Conservation (phyloP, 768 basidiomycete genomes). For the Wakefieldia striispora region DNA sequence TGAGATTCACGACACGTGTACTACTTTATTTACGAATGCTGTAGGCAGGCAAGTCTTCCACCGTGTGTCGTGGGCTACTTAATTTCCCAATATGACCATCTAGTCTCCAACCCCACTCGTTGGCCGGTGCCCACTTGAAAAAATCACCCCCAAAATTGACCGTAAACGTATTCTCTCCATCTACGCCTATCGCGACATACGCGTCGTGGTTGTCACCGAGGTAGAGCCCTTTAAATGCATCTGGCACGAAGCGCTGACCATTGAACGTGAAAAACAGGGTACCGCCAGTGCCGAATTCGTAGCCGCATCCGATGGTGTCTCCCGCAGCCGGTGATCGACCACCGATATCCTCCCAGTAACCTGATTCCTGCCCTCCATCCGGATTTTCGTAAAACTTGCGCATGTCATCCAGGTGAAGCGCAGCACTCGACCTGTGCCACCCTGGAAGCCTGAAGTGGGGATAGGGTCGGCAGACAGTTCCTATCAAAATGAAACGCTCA, state of each 20-base stretch:
- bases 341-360: conserved; percentile 28
- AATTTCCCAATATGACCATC: conserved; percentile 60
- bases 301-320: conserved; percentile 63
- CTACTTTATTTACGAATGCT: not conserved
- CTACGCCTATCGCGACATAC: conserved; percentile 63
- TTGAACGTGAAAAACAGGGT: conserved; percentile 66
- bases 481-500: conserved; percentile 29
- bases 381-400: conserved; percentile 73
- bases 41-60: conserved; percentile 44
- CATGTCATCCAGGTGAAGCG: conserved; percentile 67
- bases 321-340: conserved; percentile 37
- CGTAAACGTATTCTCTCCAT: conserved; percentile 47
- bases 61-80: conserved; percentile 12
- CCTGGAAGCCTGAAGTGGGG: conserved; percentile 66
- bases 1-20: not conserved
- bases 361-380: conserved; percentile 58
- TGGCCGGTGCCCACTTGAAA: conserved; percentile 63
- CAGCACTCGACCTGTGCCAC: conserved; percentile 67
- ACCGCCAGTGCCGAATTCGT: conserved; percentile 48
- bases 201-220: conserved; percentile 50
- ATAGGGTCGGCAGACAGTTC: conserved; percentile 64
- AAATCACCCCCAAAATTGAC: conserved; percentile 65
- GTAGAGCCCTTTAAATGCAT: conserved; percentile 60
- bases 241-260: conserved; percentile 46
- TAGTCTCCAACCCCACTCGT: conserved; percentile 63